Evolutionary conservation across 1,139 yeast species (phyloP).

Genomic region (Suhomyces chickasaworum): DNA sequence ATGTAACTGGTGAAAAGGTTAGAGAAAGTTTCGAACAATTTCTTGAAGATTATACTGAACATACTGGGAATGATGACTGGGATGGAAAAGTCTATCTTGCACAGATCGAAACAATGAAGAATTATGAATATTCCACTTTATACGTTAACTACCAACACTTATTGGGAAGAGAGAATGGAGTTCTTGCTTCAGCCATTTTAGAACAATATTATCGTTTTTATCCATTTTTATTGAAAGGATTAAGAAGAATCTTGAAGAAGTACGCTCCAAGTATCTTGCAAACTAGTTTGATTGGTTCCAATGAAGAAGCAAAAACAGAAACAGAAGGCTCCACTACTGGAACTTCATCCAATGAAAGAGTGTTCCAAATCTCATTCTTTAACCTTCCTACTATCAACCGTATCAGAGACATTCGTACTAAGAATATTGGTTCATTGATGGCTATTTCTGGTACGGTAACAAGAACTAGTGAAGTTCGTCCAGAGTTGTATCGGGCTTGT

Average conservation of each 20-base stretch:
- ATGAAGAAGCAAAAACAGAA: constrained; percentile 15
- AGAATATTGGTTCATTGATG: constrained; percentile 81
- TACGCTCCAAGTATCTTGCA: constrained; percentile 75
- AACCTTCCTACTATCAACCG: constrained; percentile 82
- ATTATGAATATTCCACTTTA: constrained; percentile 73
- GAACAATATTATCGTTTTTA: constrained; percentile 92
- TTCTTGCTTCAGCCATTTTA: constrained; percentile 82
- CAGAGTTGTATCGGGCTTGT: constrained; percentile 85
- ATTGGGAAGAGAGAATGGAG: constrained; percentile 76
- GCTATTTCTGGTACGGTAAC: constrained; percentile 95
- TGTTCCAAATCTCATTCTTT: constrained; percentile 87
- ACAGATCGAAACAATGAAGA: constrained; percentile 80
- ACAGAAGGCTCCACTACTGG: constrained; percentile 29
- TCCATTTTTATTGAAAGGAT: constrained; percentile 79
- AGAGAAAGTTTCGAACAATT: constrained; percentile 84
- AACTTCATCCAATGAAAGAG: constrained; percentile 58
- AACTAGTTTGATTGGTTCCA: constrained; percentile 40
- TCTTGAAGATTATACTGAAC: constrained; percentile 59
- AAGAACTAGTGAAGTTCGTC: constrained; percentile 95
- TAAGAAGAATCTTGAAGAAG: constrained; percentile 69
- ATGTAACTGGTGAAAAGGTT: constrained; percentile 91
- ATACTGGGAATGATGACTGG: constrained; percentile 41
- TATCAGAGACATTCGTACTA: constrained; percentile 88
- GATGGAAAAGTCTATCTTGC: constrained; percentile 68
- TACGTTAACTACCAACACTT: constrained; percentile 86